A percentile compares a stretch with the other conserved stretches of the same genome.
These are phyloP conservation scores for Metroxylon sagu DNA, from an alignment of 176 grass and related monocot species.

Conservation along the genomic window DNA sequence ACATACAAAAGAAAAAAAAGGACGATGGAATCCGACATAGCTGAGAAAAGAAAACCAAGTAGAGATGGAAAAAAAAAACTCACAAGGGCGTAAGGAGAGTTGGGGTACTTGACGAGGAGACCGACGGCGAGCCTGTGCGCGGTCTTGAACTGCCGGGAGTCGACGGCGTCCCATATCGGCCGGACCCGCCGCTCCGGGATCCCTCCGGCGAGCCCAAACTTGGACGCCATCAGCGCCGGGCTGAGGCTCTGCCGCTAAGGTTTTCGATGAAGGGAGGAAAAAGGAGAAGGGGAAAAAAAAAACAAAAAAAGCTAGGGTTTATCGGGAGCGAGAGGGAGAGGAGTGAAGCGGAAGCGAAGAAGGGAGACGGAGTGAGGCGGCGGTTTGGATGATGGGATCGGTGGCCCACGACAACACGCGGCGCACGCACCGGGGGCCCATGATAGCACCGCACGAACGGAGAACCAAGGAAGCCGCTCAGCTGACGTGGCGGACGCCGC, in stretches of 20 bases:
- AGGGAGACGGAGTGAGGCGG: neutral
- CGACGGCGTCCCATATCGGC: constrained; percentile 92
- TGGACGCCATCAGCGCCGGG: constrained; percentile 51
- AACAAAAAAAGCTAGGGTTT: constrained; percentile 22
- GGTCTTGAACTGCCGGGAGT: constrained; percentile 85
- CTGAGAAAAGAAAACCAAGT: neutral
- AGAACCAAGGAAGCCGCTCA: no score
- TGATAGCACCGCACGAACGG: no score
- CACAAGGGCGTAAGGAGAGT: constrained; percentile 80
- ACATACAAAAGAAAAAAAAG: no score
- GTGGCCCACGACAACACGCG: no score
- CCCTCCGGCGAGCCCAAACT: constrained; percentile 78
- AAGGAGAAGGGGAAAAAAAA: neutral
- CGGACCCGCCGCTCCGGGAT: constrained; percentile 86
- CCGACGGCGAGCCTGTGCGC: constrained; percentile 63
- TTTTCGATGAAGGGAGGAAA: constrained; percentile 9
- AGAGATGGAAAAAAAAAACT: constrained; percentile 13
- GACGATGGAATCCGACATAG: no score
- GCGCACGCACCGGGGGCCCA: no score
- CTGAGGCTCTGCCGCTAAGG: constrained; percentile 10
- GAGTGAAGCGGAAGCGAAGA: neutral
- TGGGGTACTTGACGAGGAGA: constrained; percentile 70
- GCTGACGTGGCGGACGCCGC: no score
- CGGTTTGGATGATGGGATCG: neutral
- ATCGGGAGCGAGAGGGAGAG: constrained; percentile 6